Evolutionary conservation across 2,329 filamentous ascomycete genomes (phyloP), one percentile per base, ranked within the genome.

Genomic region (Cyphellophora attinorum): DNA sequence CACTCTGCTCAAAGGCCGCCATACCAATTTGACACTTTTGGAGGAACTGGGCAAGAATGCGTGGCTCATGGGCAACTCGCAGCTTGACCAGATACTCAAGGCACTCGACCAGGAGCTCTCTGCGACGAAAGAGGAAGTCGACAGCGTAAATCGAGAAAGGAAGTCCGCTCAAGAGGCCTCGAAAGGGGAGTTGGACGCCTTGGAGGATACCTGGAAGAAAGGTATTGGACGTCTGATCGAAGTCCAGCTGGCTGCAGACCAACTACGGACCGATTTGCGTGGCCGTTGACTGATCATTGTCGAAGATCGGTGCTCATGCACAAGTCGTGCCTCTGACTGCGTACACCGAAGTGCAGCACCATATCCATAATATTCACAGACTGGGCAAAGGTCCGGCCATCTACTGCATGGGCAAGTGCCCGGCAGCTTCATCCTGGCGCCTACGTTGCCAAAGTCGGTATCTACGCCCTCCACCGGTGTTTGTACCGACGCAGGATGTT

Each of bases 41-140:
- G 83, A 91, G 50, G 70, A 70, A 33, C 79, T 79, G 58, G 91
- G 89, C 47, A 85, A 85, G 61, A 94, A 94, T 57, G 81, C 85
- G 6, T 96, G 91, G 89, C 68, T 98, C 36, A 72, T 93, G 6
- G 76, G 76, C 5, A 98, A 98, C 58, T 75, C 79, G 49, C 76
- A 83, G 47, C 59, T 86, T 13, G 89, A 95, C 60, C 74, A 75
- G 28, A 72, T 85, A 27, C 59, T 93, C 33, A 69, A 70, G 33
- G 58, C 58, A 10, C 52, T 93, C 16, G 89, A 96, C 67, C 67
- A 67, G 29, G 85, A 94, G 50, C 66, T 96, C 32, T 78, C 76
- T 11, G 69, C 66, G 25, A 63, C 72, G 13, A 79, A 78, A 56
- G 67, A 71, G 39, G 76, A 82, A 45, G 72, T 86, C 31, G 86